Conservation (phyloP, 1,284 basidiomycete genomes). For the Ganoderma lucidum region DNA sequence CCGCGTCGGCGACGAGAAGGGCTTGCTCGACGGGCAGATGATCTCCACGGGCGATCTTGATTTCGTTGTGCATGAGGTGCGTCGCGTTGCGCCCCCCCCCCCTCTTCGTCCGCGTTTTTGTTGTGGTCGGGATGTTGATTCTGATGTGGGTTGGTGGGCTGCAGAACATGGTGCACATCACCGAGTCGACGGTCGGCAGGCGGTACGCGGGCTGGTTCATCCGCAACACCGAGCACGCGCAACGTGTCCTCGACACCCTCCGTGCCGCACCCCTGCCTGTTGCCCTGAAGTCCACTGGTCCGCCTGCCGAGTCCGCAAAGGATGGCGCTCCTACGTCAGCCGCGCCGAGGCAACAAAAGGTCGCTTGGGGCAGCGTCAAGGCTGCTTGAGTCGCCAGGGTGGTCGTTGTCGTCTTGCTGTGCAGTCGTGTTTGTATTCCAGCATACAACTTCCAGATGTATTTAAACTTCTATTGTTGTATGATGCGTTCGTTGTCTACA, state of each 20-base stretch:
- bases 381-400: constrained; percentile 34
- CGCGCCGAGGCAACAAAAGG: constrained; percentile 37
- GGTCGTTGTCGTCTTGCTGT: not conserved
- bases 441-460: constrained; percentile 26
- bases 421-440: constrained; percentile 13
- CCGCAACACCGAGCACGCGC: constrained; percentile 90
- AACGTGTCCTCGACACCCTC: constrained; percentile 84
- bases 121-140: not conserved
- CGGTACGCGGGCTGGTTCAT: constrained; percentile 98
- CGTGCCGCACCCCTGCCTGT: constrained; percentile 71
- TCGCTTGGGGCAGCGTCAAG: constrained; percentile 46
- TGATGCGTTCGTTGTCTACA: constrained; percentile 13
- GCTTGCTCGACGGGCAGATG: constrained; percentile 86
- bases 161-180: constrained; percentile 95
- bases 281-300: constrained; percentile 31
- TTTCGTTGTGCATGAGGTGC: constrained; percentile 92
- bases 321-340: constrained; percentile 24
- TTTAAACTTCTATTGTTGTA: constrained; percentile 28
- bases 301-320: constrained; percentile 21
- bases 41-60: constrained; percentile 94
- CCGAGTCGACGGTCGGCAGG: constrained; percentile 91
- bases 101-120: not conserved
- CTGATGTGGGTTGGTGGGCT: not conserved
- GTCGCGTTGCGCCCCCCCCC: constrained; percentile 34
- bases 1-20: constrained; percentile 57